Evolutionary conservation across 331 rosid species (phyloP).

Genomic region (Stylosanthes scabra): DNA sequence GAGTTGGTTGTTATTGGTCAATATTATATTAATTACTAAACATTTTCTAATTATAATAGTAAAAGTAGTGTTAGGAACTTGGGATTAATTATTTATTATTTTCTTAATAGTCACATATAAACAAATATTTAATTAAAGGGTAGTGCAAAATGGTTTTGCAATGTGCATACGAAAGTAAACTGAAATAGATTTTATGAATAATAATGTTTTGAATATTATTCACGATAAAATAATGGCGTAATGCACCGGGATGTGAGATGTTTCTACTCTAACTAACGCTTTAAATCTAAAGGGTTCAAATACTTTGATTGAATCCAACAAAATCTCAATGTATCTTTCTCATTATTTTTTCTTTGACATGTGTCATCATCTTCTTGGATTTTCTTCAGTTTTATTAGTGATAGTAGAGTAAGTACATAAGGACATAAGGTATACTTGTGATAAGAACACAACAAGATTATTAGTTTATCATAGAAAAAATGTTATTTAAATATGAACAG

Average conservation of each 20-base stretch:
- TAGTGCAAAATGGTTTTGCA: too few relatives aligned
- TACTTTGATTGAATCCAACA: constrained; percentile 22
- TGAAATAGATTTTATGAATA: neutral
- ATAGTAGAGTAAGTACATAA: neutral
- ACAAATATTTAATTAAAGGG: too few relatives aligned
- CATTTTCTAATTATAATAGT: too few relatives aligned
- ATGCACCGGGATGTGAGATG: constrained; percentile 19
- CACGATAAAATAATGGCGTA: constrained; percentile 32
- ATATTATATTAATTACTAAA: too few relatives aligned
- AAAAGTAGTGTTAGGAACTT: too few relatives aligned
- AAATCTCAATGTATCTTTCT: neutral
- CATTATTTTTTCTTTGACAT: neutral
- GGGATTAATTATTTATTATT: too few relatives aligned
- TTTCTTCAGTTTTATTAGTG: neutral
- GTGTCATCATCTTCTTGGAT: neutral
- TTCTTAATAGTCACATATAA: too few relatives aligned
- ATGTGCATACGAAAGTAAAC: too few relatives aligned
- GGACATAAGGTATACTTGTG: neutral
- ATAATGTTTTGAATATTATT: constrained; percentile 36
- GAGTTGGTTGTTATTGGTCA: too few relatives aligned
- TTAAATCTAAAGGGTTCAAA: constrained; percentile 29
- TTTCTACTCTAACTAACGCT: constrained; percentile 31
- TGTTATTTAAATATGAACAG: too few relatives aligned
- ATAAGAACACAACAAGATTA: neutral
- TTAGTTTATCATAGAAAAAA: too few relatives aligned